phyloP scores from a whole-genome alignment of 2,329 filamentous ascomycete species.

The Tolypocladium pustulatum region DNA sequence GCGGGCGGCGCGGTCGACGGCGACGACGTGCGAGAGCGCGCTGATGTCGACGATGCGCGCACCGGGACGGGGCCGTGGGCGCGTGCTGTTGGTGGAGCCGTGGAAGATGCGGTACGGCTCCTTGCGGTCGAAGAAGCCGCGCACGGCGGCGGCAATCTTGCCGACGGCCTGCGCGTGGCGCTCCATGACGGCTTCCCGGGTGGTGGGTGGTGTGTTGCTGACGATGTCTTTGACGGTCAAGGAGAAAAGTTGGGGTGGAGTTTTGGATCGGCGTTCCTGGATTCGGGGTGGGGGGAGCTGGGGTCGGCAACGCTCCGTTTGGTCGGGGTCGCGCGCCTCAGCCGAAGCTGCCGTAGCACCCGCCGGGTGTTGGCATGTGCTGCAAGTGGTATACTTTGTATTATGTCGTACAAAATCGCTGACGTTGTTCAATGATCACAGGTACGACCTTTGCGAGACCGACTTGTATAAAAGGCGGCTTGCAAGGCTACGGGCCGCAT shows the following conservation, averaged over 20 bases:
- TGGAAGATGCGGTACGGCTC: slow-evolving; percentile 65
- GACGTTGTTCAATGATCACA: background rate
- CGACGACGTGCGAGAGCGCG: slow-evolving; percentile 50
- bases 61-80: slow-evolving; percentile 27
- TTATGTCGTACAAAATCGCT: no score
- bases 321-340: background rate
- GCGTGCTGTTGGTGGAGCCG: slow-evolving; percentile 68
- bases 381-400: background rate
- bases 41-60: slow-evolving; percentile 50
- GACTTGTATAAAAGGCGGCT: background rate
- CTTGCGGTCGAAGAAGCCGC: slow-evolving; percentile 33
- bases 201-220: background rate
- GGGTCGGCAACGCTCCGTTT: background rate
- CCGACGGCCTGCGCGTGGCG: slow-evolving; percentile 37
- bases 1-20: slow-evolving; percentile 42
- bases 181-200: slow-evolving; percentile 26
- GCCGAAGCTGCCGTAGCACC: background rate
- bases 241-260: background rate
- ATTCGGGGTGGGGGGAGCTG: background rate
- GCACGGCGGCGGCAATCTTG: slow-evolving; percentile 35
- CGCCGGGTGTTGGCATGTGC: background rate
- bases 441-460: background rate
- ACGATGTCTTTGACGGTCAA: background rate
- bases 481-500: background rate
- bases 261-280: background rate